Base-by-base conservation (phyloP, 176 grass and related monocot genomes). In the Alopecurus myosuroides region DNA sequence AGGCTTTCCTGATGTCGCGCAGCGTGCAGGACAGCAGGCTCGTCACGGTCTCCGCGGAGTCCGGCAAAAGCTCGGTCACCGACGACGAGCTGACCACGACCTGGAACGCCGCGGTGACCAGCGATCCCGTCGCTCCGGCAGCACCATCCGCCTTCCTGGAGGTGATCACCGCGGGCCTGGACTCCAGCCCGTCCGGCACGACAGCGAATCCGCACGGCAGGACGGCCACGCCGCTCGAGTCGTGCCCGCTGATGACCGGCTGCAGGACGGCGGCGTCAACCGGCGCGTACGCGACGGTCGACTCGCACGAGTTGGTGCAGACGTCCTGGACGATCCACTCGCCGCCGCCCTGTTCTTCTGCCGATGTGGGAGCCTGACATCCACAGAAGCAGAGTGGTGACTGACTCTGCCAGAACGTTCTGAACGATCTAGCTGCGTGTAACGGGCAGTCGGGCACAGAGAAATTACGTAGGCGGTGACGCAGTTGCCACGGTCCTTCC, bases 141-240 rank as follows among this genome's bases (percentile, higher is more conserved):
- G 34, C 20, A 37, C 69, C 41, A 37, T 57, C 82, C 13, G 78
- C 83, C 12, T 76, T 76, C 68, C 77, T 82, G 28, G 87, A 85
- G 50, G 87, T 92, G 70, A 95, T 94, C 77, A 98, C 93, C 20
- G 74, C 36, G 12, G 91, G 82, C 74, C 81, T 84, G 22, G 83
- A 45, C 58, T 88, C 88, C 4, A 90, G 69, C 76, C 84, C 93
- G 44, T 95, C 91, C 9, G 93, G 89, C 52, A 88, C 63, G 36
- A 98, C 88, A 2, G 88, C 87, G 77, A 98, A 86, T 9, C 97
- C 93, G 17, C 76, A 95, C 37, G 93, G 82, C 90, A 98, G 53
- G n/a, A 95, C 23, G 31, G 85, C 33, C 26, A 95, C 64, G 44
- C 25, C 81, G 75, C 93, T 84, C 3, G 96, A 90, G 79, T 94